phyloP scores from a whole-genome alignment of 495 filamentous ascomycete genomes.

The Pseudomonodictys pantanalensis region DNA sequence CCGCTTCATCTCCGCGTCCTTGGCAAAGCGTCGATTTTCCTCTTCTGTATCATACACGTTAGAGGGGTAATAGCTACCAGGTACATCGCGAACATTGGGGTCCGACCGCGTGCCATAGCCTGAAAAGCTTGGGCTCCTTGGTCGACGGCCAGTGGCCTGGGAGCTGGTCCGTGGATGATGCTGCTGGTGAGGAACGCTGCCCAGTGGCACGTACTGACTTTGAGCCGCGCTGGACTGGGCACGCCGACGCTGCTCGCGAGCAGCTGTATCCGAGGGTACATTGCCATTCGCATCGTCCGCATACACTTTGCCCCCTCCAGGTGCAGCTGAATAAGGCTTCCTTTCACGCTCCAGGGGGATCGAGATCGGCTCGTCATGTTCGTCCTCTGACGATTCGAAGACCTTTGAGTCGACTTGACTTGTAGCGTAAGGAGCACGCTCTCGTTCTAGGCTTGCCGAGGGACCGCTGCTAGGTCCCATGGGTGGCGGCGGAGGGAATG shows the following conservation, averaged over 20 bases:
- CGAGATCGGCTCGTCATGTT: constrained; percentile 45
- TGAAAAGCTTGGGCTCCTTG: constrained; percentile 28
- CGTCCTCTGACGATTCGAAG: constrained; percentile 46
- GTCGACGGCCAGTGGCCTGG: constrained; percentile 20
- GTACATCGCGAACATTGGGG: constrained; percentile 20
- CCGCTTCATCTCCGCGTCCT: constrained; percentile 26
- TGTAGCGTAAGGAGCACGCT: constrained; percentile 51
- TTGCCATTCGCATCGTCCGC: constrained; percentile 41
- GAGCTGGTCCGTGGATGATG: constrained; percentile 29
- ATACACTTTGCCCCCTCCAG: constrained; percentile 57
- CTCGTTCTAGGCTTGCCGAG: constrained; percentile 47
- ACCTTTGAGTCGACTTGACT: constrained; percentile 41
- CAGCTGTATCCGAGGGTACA: constrained; percentile 14
- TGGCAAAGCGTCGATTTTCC: constrained; percentile 25
- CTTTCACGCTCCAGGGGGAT: constrained; percentile 60
- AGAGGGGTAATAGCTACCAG: constrained; percentile 22
- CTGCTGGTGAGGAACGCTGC: neutral
- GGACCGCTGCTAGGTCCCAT: constrained; percentile 8
- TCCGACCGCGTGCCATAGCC: constrained; percentile 28
- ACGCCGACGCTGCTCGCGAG: constrained; percentile 15
- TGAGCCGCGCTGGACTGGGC: constrained; percentile 27
- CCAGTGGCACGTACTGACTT: constrained; percentile 14
- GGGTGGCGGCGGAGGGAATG: constrained; percentile 33
- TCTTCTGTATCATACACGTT: constrained; percentile 27
- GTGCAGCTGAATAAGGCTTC: constrained; percentile 58